Base-by-base conservation (phyloP, 805 yeast species). In the Ogataea parapolymorpha region DNA sequence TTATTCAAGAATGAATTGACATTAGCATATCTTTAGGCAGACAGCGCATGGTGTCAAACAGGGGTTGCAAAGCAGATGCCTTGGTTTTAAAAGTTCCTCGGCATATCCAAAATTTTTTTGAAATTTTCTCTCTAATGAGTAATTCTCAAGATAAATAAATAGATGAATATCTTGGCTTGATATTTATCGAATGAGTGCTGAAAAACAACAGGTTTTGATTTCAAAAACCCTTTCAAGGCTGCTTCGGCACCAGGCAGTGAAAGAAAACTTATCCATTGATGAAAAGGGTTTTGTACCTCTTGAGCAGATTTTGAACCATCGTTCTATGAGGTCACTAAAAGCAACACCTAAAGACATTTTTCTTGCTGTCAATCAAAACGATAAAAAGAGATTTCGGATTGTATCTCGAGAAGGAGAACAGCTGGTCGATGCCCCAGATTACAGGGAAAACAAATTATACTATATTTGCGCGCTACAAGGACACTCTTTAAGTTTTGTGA, bases 391-490 rank as follows among this genome's bases (percentile, higher is more conserved):
- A 40, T 91, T 81, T 62, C 71, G 72, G 26, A 45, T 89, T 10
- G 65, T 61, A 41, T 39, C 9, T 5, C 13, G 16, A 12, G 26
- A 6, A 46, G 53, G 20, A 60, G 58, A 6, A 65, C 49, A 26
- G 26, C 16, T 31, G n/a, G 30, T 18, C 11, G 49, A 39, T 17
- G 39, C 27, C 4, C 11, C 13, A 8, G 26, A 23, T n/a, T 46
- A 40, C 23, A 32, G 14, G 5, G 37, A 31, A 5, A 51, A 51
- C 8, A 62, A 58, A 5, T 64, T 51, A 4, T 62, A 58, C 10
- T 54, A 37, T 9, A 77, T 91, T n/a, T 78, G 97, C 57, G 98
- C 99, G 3, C 82, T 82, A 38, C 99, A 93, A 62, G 99, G 99
- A 4, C 99, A 93, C 61, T 80, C 95, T 0, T 64, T 91, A 5